Base-by-base conservation (phyloP, 2,329 filamentous ascomycete genomes). In the Xylariales sp. region DNA sequence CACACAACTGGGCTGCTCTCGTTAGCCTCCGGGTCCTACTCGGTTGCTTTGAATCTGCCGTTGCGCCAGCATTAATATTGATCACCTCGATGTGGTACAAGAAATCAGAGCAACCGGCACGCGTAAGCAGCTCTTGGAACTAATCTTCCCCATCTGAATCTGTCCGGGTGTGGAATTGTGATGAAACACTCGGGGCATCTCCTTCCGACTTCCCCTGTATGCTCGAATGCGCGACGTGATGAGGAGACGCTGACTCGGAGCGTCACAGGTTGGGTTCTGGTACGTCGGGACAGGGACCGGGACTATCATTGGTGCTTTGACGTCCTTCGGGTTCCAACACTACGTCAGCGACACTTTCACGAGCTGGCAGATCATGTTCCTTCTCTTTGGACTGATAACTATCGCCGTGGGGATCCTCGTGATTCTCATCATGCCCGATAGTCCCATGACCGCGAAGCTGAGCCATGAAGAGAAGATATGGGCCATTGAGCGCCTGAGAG, bases 221-320 rank as follows among this genome's bases (percentile, higher is more conserved):
- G n/a, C n/a, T n/a, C n/a, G n/a, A n/a, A n/a, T n/a, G n/a, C n/a
- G n/a, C n/a, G n/a, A n/a, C n/a, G n/a, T n/a, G n/a, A n/a, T n/a
- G n/a, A n/a, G n/a, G n/a, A n/a, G n/a, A n/a, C n/a, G n/a, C n/a
- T n/a, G n/a, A n/a, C n/a, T n/a, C n/a, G n/a, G n/a, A n/a, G n/a
- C n/a, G n/a, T n/a, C n/a, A n/a, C n/a, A n/a, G n/a, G 72, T 80
- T 10, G 73, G 75, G 4, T 49, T 75, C 35, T 82, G 78, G 78
- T 83, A 82, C 50, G 66, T 73, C 3, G 77, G 74, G 0, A 52
- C 51, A 27, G 54, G 56, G 39, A 53, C 61, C 4, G 71, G 64
- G 12, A 65, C 64, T 42, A 66, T 68, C 42, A 62, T 69, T 32
- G 65, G 60, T 0, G 63, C 65, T 2, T 48, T 64, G 36, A 61